Evolutionary conservation across 768 basidiomycete species (phyloP), one percentile per base, ranked within the genome.

Genomic region (Tylopilus vinaceipallidus): DNA sequence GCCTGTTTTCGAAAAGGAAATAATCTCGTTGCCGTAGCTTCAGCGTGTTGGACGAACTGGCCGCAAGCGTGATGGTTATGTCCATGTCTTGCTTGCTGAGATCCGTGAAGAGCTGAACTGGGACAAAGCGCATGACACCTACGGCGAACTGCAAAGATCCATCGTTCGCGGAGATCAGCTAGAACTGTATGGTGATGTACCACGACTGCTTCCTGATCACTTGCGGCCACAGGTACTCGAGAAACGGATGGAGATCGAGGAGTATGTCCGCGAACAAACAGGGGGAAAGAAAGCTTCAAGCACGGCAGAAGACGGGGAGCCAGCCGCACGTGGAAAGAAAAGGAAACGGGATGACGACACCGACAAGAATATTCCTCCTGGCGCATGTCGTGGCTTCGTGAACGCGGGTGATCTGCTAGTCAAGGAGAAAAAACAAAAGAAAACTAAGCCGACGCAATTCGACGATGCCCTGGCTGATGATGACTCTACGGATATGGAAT

Each of bases 11-110:
- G 37, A 32, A 30, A 12, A 23, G n/a, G 47, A 35, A 45, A 22
- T 23, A 45, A 22, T 37, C 41, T 44, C 50, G 26, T 45, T 50
- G 45, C 33, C 29, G 9, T 59, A 98, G 95, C 80, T 99, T 17
- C 97, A 99, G 80, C 87, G 97, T 17, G 80, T 95, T 44, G 97
- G 97, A 42, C 80, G 97, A 46, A 98, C 97, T 0, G 97, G 97
- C 12, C 88, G 97, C 40, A 94, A 94, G 68, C 82, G 91, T 30
- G 81, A 84, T 38, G 97, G 97, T 9, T 72, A 79, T 39, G 88
- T 99, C n/a, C 89, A 95, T 60, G 89, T 95, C 11, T 75, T 99
- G 17, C 84, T 98, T 56, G 83, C 94, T 6, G 89, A 95, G 67
- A 82, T 83, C 26, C 85, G 95, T 20, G 97, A 99, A 70, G 94